These are phyloP conservation scores for Funneliformis caledonium DNA, from an alignment of 371 early-diverging fungal genomes.

Conservation along the genomic window DNA sequence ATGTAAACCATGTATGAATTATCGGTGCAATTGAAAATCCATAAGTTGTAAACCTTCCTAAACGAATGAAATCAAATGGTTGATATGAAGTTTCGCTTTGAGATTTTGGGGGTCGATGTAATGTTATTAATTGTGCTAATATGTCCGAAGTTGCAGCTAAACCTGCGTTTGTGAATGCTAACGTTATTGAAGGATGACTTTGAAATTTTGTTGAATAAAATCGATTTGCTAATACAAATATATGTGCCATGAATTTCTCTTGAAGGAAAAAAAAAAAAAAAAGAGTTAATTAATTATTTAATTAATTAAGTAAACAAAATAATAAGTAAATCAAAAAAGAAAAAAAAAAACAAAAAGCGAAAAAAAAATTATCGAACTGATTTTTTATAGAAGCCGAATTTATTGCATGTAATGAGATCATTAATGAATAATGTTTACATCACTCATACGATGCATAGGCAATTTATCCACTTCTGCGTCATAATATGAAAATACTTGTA, in stretches of 20 bases:
- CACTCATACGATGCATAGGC: too few species aligned
- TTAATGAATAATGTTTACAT: too few species aligned
- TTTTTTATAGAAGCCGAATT: too few species aligned
- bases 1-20: slow-evolving; percentile 73
- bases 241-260: background rate
- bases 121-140: slow-evolving; percentile 66
- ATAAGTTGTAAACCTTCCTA: slow-evolving; percentile 69
- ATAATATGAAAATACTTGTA: too few species aligned
- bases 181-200: slow-evolving; percentile 67
- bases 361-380: too few species aligned
- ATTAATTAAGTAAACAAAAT: too few species aligned
- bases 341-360: too few species aligned
- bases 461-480: too few species aligned
- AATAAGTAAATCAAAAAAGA: too few species aligned
- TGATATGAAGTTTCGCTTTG: slow-evolving; percentile 1
- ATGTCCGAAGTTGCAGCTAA: slow-evolving; percentile 73
- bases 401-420: too few species aligned
- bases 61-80: slow-evolving; percentile 42
- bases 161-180: slow-evolving; percentile 72
- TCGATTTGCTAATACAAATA: slow-evolving; percentile 19
- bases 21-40: slow-evolving; percentile 77
- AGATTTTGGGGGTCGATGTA: slow-evolving; percentile 1
- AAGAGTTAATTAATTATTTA: too few species aligned
- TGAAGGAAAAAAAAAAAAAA: background rate
- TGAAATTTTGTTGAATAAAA: slow-evolving; percentile 37